Base-by-base conservation (phyloP, 2,329 filamentous ascomycete species). In the Alternaria rosae region DNA sequence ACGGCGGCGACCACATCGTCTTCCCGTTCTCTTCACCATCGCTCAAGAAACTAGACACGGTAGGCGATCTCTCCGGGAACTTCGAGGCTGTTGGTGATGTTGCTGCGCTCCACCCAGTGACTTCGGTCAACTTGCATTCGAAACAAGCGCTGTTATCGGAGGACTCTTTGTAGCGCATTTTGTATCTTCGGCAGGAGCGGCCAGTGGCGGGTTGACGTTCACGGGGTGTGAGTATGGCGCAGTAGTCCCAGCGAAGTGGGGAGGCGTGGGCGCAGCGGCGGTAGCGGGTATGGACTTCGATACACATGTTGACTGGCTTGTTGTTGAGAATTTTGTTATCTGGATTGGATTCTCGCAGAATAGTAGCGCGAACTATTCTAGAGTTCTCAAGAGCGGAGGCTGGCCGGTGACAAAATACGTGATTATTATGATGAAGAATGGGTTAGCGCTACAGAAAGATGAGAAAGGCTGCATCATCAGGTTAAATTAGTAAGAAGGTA, bases 181-280 rank as follows among this genome's bases (percentile, higher is more conserved):
- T 57, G 43, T 66, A 59, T 9, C 6, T 38, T 9, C 57, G 53
- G 30, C 65, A 65, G 13, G 60, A 20, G 35, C 43, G 52, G n/a
- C 65, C 65, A 13, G 57, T 59, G 13, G 26, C 25, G 3, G 60
- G 52, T 2, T 54, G 35, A 12, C 61, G 52, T 17, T 48, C 15
- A 20, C 26, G 17, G 4, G 55, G 55, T 1, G 54, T 32, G 30
- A 66, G 41, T 3, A 63, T 50, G 53, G 54, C 30, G 56, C 69
- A 69, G 52, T 71, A 68, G 21, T 63, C 43, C 68, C 67, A 68
- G 26, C 44, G 21, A 5, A 45, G 47, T 28, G 63, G 51, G 21
- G 38, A 53, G 2, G 61, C 61, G 60, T 68, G 68, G 3, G 11
- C 13, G 59, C 69, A 71, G 55, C 25, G 61, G 13, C 59, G 61